Evolutionary conservation across 208 protist genomes (phyloP).

Genomic region (Leishmania martiniquensis): DNA sequence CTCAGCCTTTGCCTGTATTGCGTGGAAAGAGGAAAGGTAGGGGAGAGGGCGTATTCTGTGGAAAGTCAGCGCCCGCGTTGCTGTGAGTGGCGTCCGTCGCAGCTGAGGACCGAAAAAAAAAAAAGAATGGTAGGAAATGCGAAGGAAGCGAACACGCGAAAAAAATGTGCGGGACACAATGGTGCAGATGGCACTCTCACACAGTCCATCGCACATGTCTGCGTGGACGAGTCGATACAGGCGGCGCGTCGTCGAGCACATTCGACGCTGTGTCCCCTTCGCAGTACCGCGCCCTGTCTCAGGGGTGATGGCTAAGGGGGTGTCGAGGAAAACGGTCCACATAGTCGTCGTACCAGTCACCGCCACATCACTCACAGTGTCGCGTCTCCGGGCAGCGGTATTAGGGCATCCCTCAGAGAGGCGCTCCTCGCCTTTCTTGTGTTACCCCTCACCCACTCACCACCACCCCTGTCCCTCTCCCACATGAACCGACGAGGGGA

Average conservation of each 20-base stretch:
- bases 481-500: background rate
- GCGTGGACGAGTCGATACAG: background rate
- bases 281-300: background rate
- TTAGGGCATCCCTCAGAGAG: background rate
- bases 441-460: background rate
- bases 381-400: background rate
- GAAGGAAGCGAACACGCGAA: background rate
- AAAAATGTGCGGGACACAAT: background rate
- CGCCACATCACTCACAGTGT: background rate
- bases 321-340: background rate
- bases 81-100: background rate
- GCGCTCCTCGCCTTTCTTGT: background rate
- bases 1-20: no score
- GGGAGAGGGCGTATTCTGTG: background rate
- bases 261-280: background rate
- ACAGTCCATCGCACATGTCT: background rate
- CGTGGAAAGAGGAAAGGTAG: slow-evolving; percentile 1
- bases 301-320: background rate
- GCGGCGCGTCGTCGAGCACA: background rate
- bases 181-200: background rate
- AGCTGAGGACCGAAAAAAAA: background rate
- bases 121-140: background rate
- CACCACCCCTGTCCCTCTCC: background rate
- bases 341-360: background rate
- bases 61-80: background rate